Conservation (phyloP, 164 flowering plant species). For the Stephania cephalantha region DNA sequence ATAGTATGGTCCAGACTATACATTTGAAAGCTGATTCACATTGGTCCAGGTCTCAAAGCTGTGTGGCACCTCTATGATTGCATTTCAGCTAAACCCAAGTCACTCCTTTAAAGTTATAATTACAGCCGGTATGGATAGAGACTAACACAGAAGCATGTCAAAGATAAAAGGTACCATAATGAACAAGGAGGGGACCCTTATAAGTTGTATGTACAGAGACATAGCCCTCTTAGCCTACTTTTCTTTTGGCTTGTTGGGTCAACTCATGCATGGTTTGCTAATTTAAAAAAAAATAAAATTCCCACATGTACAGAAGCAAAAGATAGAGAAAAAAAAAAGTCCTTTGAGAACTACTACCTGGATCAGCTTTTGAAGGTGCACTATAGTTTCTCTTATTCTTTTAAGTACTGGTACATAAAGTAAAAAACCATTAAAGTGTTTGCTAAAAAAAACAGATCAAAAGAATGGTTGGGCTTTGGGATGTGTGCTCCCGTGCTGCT, state of each 20-base stretch:
- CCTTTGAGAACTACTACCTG: neutral
- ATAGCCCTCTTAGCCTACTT: neutral
- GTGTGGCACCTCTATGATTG: neutral
- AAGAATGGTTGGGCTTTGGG: neutral
- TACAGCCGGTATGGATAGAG: neutral
- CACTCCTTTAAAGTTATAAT: neutral
- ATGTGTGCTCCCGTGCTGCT: neutral
- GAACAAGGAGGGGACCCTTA: no score
- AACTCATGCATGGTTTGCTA: neutral
- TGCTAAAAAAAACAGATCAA: neutral
- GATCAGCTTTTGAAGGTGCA: neutral
- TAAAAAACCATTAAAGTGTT: neutral
- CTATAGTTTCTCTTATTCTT: neutral
- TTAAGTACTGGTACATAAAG: neutral
- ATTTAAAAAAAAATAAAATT: neutral
- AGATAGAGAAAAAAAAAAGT: no score
- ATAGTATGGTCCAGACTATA: no score
- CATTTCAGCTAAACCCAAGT: neutral
- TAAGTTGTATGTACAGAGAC: neutral
- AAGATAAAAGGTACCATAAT: slow-evolving; percentile 7
- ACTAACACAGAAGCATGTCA: slow-evolving; percentile 1
- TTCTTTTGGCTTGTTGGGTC: neutral
- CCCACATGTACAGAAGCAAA: neutral
- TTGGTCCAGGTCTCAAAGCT: neutral
- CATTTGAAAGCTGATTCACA: no score